phyloP scores from a whole-genome alignment of 78 protist species.

The Tieghemostelium lacteum region DNA sequence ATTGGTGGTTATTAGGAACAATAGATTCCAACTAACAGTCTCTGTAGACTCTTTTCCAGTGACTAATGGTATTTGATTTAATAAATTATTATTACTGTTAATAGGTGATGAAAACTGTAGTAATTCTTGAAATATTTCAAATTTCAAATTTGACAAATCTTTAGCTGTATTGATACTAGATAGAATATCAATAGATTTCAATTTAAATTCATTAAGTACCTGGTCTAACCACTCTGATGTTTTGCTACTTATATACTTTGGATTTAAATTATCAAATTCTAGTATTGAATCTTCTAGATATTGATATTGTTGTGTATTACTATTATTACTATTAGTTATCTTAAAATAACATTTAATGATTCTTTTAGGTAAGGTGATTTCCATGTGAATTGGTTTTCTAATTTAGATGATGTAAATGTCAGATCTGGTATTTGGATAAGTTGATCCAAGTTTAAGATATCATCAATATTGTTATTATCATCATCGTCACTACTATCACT shows the following conservation, averaged over 20 bases:
- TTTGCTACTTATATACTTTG: not conserved
- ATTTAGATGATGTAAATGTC: constrained; percentile 51
- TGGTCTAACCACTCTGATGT: constrained; percentile 53
- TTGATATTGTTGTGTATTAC: not conserved
- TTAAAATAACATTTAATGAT: constrained; percentile 12
- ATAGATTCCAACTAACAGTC: not conserved
- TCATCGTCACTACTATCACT: not conserved
- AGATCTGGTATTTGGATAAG: not conserved
- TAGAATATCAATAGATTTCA: not conserved
- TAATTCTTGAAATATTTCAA: constrained; percentile 14
- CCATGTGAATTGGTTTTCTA: constrained; percentile 49
- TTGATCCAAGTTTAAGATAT: not conserved
- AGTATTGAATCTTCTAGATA: constrained; percentile 13
- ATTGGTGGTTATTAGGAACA: not conserved
- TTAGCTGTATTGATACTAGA: constrained; percentile 1
- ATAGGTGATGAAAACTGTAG: not conserved
- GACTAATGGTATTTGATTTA: not conserved
- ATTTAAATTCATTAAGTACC: not conserved
- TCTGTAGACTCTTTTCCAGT: not conserved
- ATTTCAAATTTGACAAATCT: constrained; percentile 13
- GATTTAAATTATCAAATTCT: constrained; percentile 19
- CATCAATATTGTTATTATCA: not conserved
- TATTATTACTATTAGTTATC: constrained; percentile 2
- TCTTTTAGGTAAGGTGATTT: constrained; percentile 42
- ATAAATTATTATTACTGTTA: not conserved